Evolutionary conservation across 1,139 yeast genomes (phyloP), one percentile per base, ranked within the genome.

Genomic region (Nakaseomyces nivariensis): DNA sequence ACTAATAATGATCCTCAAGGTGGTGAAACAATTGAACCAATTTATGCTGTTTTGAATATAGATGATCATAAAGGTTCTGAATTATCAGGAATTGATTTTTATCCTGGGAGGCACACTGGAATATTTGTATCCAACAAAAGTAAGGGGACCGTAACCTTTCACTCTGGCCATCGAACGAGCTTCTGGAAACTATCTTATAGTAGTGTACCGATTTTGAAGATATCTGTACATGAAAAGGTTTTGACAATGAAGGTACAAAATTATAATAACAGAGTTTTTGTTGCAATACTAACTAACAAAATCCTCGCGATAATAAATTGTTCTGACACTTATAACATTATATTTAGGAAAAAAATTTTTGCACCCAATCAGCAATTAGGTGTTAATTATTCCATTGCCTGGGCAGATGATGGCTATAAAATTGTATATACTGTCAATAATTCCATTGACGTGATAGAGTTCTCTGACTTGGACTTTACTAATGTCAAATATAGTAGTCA

Each of bases 231-330:
- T 29, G 49, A 47, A 24, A 32, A 7, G 25, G 24, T 47, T 10
- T 22, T 47, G 11, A n/a, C 34, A 29, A 33, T 29, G 26, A 45
- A 32, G 13, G 29, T 27, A 1, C 34, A 26, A 6, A 7, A 0
- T 59, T 75, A n/a, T 83, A 82, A 1, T 66, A 76, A 0, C 60
- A 69, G 3, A 62, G 69, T 46, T 1, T 63, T 85, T 2, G 56
- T 82, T 27, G 88, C 92, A 0, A 69, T 83, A 4, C 72, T 85
- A 54, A 81, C 90, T 0, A 74, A 77, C 0, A 70, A 69, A 41
- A 64, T 72, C 8, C 61, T 87, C 48, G 72, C 73, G 11, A 72
- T 85, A 1, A 68, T 82, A 0, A 78, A 89, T 0, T 44, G 48
- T 1, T 27, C 40, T 2, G 43, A 47, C 26, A 31, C 31, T 45